Evolutionary conservation across 371 early-diverging fungal genomes (phyloP).

Genomic region (Aphelidium insulamus): DNA sequence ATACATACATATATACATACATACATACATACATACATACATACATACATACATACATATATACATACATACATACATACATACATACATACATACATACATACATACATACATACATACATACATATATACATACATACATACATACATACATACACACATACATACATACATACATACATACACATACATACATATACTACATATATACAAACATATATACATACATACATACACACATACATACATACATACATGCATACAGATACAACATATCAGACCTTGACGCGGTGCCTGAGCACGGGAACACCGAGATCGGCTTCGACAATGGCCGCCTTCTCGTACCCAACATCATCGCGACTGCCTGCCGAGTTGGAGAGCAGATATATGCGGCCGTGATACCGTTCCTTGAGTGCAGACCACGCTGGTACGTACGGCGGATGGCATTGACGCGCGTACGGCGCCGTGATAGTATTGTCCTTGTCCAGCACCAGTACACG

Average conservation of each 20-base stretch:
- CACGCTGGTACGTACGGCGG: slow-evolving; percentile 15
- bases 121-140: slow-evolving; percentile 1
- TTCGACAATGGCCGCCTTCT: no score
- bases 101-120: slow-evolving; percentile 13
- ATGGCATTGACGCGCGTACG: slow-evolving; percentile 43
- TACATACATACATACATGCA: not conserved
- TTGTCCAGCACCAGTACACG: no score
- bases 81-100: slow-evolving; percentile 21
- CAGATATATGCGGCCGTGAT: slow-evolving; percentile 6
- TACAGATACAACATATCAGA: slow-evolving; percentile 8
- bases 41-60: not conserved
- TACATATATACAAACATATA: slow-evolving; percentile 1
- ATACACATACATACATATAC: slow-evolving; percentile 8
- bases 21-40: not conserved
- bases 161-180: not conserved
- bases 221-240: no score
- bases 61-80: slow-evolving; percentile 17
- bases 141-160: not conserved
- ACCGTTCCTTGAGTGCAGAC: not conserved
- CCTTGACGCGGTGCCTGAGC: slow-evolving; percentile 10
- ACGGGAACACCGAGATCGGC: slow-evolving; percentile 9
- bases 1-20: not conserved
- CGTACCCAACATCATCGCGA: slow-evolving; percentile 31
- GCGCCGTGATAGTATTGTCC: slow-evolving; percentile 78
- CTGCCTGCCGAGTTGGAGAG: slow-evolving; percentile 92